These are phyloP conservation scores for Fomitopsis pulvina DNA, from an alignment of 768 basidiomycete species.

Conservation along the genomic window DNA sequence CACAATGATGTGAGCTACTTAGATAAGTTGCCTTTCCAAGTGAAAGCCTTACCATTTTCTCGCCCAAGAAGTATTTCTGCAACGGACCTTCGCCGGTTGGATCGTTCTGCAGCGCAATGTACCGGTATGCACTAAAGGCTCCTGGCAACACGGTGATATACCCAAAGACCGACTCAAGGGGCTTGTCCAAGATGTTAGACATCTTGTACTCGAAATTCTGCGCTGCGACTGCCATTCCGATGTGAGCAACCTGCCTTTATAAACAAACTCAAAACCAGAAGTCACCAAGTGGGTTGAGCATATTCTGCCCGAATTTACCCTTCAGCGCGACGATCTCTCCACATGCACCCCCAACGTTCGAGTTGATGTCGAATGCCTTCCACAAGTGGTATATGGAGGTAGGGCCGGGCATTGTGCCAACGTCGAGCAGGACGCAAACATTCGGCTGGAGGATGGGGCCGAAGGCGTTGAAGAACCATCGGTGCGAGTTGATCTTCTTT, in stretches of 20 bases:
- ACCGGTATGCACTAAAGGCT: conserved; percentile 88
- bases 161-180: conserved; percentile 83
- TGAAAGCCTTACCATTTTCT: conserved; percentile 62
- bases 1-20: neutral
- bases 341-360: conserved; percentile 87
- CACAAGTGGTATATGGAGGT: conserved; percentile 89
- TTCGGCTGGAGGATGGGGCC: conserved; percentile 80
- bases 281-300: conserved; percentile 67
- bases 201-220: conserved; percentile 97
- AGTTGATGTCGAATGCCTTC: conserved; percentile 93
- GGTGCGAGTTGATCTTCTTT: conserved; percentile 93
- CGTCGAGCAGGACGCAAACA: conserved; percentile 89
- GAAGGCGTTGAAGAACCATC: conserved; percentile 94
- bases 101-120: conserved; percentile 90
- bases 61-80: conserved; percentile 95
- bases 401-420: conserved; percentile 80
- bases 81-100: conserved; percentile 76
- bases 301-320: conserved; percentile 71
- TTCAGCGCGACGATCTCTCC: conserved; percentile 95
- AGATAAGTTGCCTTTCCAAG: neutral
- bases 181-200: conserved; percentile 90
- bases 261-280: neutral
- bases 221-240: conserved; percentile 52
- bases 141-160: conserved; percentile 94
- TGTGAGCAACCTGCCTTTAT: neutral